A percentile compares a stretch with the other conserved stretches of the same genome.
These are phyloP conservation scores for Dittrichia graveolens DNA, from an alignment of 129 eudicot genomes.

Conservation along the genomic window DNA sequence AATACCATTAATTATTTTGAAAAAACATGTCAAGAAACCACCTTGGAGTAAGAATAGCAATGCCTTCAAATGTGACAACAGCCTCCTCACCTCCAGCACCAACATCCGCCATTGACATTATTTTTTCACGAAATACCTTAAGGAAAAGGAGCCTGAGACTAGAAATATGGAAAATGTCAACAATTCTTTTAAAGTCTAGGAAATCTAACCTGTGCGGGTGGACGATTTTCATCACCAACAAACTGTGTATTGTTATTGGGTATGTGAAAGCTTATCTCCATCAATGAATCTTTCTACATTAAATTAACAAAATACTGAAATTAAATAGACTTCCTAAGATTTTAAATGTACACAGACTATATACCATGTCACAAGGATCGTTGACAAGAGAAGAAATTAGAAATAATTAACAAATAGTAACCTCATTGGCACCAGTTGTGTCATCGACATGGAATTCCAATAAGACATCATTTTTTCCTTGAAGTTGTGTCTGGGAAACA, in stretches of 20 bases:
- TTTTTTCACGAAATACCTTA: slow-evolving; percentile 80
- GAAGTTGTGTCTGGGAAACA: slow-evolving; percentile 90
- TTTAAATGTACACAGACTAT: slow-evolving; percentile 13
- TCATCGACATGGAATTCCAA: slow-evolving; percentile 97
- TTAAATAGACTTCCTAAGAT: slow-evolving; percentile 7
- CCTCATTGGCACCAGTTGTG: slow-evolving; percentile 98
- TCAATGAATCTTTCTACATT: slow-evolving; percentile 92
- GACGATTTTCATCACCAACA: slow-evolving; percentile 93
- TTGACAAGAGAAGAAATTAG: slow-evolving; percentile 3
- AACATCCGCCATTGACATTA: slow-evolving; percentile 90
- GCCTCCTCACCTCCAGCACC: slow-evolving; percentile 92
- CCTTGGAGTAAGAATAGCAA: slow-evolving; percentile 98
- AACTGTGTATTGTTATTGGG: slow-evolving; percentile 87
- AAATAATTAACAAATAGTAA: slow-evolving; percentile 23
- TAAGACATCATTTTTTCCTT: slow-evolving; percentile 91
- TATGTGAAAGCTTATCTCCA: slow-evolving; percentile 94
- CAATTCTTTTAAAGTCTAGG: slow-evolving; percentile 1
- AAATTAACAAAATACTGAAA: not conserved
- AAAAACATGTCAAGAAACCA: slow-evolving; percentile 31
- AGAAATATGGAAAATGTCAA: slow-evolving; percentile 7
- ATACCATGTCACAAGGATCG: slow-evolving; percentile 10
- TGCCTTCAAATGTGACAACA: slow-evolving; percentile 92
- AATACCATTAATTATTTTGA: not conserved
- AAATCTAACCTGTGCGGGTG: slow-evolving; percentile 75
- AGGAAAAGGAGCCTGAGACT: slow-evolving; percentile 16